Conservation (phyloP, 2,329 filamentous ascomycete genomes). For the Nothomitra cinnamomea region DNA sequence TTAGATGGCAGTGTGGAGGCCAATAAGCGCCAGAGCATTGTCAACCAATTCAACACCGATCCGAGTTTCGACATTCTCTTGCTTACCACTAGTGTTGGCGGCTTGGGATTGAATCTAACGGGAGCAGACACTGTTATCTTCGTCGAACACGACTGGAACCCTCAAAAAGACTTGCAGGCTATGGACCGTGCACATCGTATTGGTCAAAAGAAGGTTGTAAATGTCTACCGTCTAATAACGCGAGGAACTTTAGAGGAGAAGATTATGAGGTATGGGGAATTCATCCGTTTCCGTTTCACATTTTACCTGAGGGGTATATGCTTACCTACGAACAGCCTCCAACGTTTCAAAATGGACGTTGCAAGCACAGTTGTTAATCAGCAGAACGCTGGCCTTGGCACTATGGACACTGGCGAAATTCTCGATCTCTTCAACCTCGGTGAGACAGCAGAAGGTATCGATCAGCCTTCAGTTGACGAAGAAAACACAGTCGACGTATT, state of each 20-base stretch:
- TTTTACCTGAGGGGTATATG: constrained; percentile 6
- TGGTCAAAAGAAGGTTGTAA: constrained; percentile 98
- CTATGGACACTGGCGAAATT: constrained; percentile 98
- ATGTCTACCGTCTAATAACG: constrained; percentile 93
- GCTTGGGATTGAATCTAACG: constrained; percentile 84
- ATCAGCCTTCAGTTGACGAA: constrained; percentile 36
- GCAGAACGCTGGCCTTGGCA: constrained; percentile 84
- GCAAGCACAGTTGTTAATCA: constrained; percentile 97
- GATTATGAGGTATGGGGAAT: constrained; percentile 54
- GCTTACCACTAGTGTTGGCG: constrained; percentile 87
- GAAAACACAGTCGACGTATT: constrained; percentile 78
- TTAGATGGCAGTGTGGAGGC: constrained; percentile 88
- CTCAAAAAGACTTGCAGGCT: constrained; percentile 93
- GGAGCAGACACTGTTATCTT: constrained; percentile 98
- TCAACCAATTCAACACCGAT: constrained; percentile 97
- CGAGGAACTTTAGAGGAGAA: constrained; percentile 95
- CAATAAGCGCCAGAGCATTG: constrained; percentile 86
- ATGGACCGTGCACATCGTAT: constrained; percentile 98
- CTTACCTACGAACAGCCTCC: constrained; percentile 40
- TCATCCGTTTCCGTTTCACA: background rate
- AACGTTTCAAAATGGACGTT: constrained; percentile 98
- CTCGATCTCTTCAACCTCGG: constrained; percentile 89
- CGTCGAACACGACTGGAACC: constrained; percentile 99
- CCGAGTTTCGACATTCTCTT: constrained; percentile 90
- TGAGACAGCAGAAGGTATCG: constrained; percentile 40